Evolutionary conservation across 2,329 filamentous ascomycete genomes (phyloP), one percentile per base, ranked within the genome.

Genomic region (Aureobasidium subglaciale): DNA sequence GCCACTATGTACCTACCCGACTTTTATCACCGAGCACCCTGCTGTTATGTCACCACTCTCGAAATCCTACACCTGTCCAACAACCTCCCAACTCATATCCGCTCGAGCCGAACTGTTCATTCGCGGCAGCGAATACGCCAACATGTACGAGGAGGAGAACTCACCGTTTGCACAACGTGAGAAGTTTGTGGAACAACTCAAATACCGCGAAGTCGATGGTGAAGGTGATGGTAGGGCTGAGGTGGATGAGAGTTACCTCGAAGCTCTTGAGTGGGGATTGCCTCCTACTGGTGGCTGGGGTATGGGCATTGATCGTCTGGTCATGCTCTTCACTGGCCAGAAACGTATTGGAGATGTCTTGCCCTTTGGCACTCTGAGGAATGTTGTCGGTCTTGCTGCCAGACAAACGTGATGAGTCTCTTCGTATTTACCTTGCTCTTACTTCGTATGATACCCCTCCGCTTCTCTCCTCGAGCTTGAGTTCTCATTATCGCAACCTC

Each of bases 61-160:
- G 22, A 97, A 97, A 75, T 90, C 88, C 52, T 95, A 89, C 71
- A 65, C 78, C 18, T 89, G 90, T 67, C 80, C 83, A 0, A 70
- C 66, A 8, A 75, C 85, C 0, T 76, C 78, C 13, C 91, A 96
- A 67, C 59, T 54, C 30, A 59, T 71, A 53, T 64, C 69, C 25
- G 67, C 68, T 10, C 67, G 69, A 27, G 68, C 67, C 10, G 69
- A 71, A 42, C 66, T 71, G 41, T 70, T 70, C 62, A 67, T 69
- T 50, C 71, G 82, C 48, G 84, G 86, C 37, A 82, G 83, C 55
- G 93, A 99, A 68, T 79, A 96, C 29, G 89, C 92, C 59, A 99
- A 99, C 71, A 95, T 92, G 75, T 99, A 99, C 70, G 93, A 99
- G 70, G 93, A 99, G 72, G 93, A 99, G 69, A 99, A 99, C 70